Conservation (phyloP, 1,139 yeast species). For the Candida sp. region DNA sequence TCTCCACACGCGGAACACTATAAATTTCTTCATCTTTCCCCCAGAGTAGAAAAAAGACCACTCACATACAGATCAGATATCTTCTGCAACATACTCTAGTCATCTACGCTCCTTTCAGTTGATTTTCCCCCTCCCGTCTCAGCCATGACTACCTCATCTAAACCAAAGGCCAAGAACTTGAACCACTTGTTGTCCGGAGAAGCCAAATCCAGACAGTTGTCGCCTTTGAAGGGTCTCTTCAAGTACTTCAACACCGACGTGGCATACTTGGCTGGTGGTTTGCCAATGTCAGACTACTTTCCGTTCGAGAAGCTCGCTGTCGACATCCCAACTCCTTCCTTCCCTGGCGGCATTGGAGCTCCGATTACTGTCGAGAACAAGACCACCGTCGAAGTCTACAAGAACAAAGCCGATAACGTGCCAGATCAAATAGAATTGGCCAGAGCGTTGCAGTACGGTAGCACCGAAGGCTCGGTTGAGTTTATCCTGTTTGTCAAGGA, state of each 20-base stretch:
- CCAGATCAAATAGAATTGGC: slow-evolving; percentile 69
- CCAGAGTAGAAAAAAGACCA: neutral
- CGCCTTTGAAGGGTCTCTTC: slow-evolving; percentile 86
- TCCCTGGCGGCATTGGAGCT: slow-evolving; percentile 75
- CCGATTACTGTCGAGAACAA: slow-evolving; percentile 56
- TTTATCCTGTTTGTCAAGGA: slow-evolving; percentile 69
- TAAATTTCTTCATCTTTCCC: neutral
- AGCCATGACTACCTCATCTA: slow-evolving; percentile 1
- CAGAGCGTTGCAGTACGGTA: slow-evolving; percentile 91
- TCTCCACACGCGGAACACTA: neutral
- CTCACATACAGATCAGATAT: neutral
- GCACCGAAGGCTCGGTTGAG: slow-evolving; percentile 79
- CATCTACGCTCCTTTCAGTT: too few species aligned
- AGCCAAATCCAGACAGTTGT: slow-evolving; percentile 74
- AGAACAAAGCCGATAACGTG: slow-evolving; percentile 42
- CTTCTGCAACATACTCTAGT: neutral
- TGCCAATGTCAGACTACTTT: slow-evolving; percentile 89
- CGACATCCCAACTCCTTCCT: slow-evolving; percentile 79
- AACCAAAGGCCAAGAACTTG: slow-evolving; percentile 61
- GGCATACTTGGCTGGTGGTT: slow-evolving; percentile 94
- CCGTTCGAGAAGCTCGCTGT: slow-evolving; percentile 82
- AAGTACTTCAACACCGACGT: slow-evolving; percentile 78
- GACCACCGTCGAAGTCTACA: slow-evolving; percentile 47
- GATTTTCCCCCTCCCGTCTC: too few species aligned
- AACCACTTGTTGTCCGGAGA: slow-evolving; percentile 78